These are phyloP conservation scores for Zygoascus meyerae DNA, from an alignment of 1,139 yeast species.

Conservation along the genomic window DNA sequence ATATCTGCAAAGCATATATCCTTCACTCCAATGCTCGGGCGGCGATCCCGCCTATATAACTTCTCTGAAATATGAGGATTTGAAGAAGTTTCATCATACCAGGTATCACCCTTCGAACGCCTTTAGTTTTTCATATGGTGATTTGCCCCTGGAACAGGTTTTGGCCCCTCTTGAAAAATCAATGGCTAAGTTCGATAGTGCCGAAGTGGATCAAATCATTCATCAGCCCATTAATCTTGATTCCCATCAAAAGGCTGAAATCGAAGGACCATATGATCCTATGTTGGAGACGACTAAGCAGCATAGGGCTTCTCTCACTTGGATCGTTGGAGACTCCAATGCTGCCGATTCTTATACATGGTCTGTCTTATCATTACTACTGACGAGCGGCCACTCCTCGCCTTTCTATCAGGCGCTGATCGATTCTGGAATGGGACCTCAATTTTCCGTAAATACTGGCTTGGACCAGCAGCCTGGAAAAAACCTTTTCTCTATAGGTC, in stretches of 20 bases:
- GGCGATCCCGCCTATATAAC: slow-evolving; percentile 89
- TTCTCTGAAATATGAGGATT: slow-evolving; percentile 63
- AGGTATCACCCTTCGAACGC: slow-evolving; percentile 91
- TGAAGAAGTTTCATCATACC: slow-evolving; percentile 63
- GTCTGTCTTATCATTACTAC: slow-evolving; percentile 62
- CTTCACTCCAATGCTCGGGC: slow-evolving; percentile 82
- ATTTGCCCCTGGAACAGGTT: slow-evolving; percentile 58
- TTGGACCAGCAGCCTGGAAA: slow-evolving; percentile 76
- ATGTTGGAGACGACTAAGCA: slow-evolving; percentile 70
- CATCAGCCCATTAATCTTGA: slow-evolving; percentile 43
- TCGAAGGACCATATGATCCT: slow-evolving; percentile 77
- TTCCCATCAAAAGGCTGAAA: slow-evolving; percentile 35
- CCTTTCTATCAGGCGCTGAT: slow-evolving; percentile 80
- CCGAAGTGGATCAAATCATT: slow-evolving; percentile 19
- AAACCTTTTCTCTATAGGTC: slow-evolving; percentile 76
- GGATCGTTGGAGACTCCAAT: slow-evolving; percentile 74
- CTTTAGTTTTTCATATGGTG: slow-evolving; percentile 82
- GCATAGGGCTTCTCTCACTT: slow-evolving; percentile 73
- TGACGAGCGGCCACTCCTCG: slow-evolving; percentile 89
- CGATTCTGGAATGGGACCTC: slow-evolving; percentile 80
- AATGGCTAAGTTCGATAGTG: slow-evolving; percentile 44
- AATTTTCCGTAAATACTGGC: slow-evolving; percentile 84
- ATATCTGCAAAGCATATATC: slow-evolving; percentile 80
- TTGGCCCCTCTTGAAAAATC: slow-evolving; percentile 51
- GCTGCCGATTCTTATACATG: slow-evolving; percentile 66